Conservation (phyloP, 305 asterid genomes). For the Caryopteris hybrid region DNA sequence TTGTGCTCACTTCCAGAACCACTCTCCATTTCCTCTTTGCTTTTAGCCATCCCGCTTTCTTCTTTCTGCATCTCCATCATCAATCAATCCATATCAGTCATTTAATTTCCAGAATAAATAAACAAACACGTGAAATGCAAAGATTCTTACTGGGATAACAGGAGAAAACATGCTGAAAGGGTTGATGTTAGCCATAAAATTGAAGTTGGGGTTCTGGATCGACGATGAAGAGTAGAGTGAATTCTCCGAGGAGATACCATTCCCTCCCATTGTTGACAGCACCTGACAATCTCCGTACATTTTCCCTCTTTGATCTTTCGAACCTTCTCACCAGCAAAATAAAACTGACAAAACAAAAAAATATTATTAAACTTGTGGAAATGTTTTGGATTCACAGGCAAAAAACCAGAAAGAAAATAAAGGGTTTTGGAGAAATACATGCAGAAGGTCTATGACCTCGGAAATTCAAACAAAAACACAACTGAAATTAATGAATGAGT, state of each 20-base stretch:
- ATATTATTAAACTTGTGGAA: too few species aligned
- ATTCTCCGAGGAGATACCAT: constrained; percentile 37
- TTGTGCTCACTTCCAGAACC: constrained; percentile 84
- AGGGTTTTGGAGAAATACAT: too few species aligned
- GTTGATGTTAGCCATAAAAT: constrained; percentile 66
- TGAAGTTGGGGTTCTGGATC: constrained; percentile 62
- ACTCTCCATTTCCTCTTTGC: constrained; percentile 74
- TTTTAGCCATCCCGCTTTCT: constrained; percentile 46
- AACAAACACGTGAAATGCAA: too few species aligned
- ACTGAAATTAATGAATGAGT: neutral
- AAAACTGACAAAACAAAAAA: neutral
- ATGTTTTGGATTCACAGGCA: too few species aligned
- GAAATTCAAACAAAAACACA: neutral
- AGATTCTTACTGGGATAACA: constrained; percentile 49
- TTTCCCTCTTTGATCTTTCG: too few species aligned
- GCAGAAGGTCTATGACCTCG: too few species aligned
- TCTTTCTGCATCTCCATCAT: constrained; percentile 41
- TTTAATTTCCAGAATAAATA: too few species aligned
- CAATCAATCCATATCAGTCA: too few species aligned
- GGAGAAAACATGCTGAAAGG: constrained; percentile 82
- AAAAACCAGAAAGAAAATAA: too few species aligned
- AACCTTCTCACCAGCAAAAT: too few species aligned
- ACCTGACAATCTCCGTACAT: constrained; percentile 94
- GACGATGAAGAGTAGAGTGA: too few species aligned
- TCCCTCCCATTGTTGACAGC: constrained; percentile 65